These are phyloP conservation scores for Leishmania guyanensis DNA, from an alignment of 208 protist genomes.

Conservation along the genomic window DNA sequence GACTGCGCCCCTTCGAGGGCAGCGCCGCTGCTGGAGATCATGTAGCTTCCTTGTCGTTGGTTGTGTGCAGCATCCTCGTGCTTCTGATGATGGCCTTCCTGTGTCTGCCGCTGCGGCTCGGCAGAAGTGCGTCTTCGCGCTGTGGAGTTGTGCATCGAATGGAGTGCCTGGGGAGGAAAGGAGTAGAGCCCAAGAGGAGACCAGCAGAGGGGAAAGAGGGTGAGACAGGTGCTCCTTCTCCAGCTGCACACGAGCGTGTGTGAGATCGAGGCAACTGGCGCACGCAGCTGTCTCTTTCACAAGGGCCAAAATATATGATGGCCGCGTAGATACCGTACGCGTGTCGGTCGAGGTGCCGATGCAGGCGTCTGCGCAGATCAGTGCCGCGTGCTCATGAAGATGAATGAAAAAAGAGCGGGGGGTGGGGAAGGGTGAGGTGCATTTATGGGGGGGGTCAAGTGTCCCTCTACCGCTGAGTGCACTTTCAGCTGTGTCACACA, in stretches of 20 bases:
- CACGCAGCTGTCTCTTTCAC: background rate
- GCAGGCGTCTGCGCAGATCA: background rate
- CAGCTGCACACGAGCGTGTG: background rate
- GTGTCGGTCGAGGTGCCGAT: background rate
- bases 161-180: background rate
- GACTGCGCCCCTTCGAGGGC: background rate
- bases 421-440: background rate
- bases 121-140: background rate
- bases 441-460: too few relatives aligned
- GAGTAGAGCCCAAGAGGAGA: background rate
- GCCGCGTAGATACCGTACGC: background rate
- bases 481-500: background rate
- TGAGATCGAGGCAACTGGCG: background rate
- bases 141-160: constrained; percentile 6
- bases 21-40: background rate
- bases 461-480: background rate
- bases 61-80: background rate
- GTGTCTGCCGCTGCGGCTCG: constrained; percentile 5
- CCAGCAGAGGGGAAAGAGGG: background rate
- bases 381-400: background rate
- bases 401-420: background rate
- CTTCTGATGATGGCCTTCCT: background rate
- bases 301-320: too few relatives aligned
- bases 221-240: background rate
- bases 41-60: background rate